Conservation (phyloP, 2,329 filamentous ascomycete species). For the Trichoderma afroharzianum region DNA sequence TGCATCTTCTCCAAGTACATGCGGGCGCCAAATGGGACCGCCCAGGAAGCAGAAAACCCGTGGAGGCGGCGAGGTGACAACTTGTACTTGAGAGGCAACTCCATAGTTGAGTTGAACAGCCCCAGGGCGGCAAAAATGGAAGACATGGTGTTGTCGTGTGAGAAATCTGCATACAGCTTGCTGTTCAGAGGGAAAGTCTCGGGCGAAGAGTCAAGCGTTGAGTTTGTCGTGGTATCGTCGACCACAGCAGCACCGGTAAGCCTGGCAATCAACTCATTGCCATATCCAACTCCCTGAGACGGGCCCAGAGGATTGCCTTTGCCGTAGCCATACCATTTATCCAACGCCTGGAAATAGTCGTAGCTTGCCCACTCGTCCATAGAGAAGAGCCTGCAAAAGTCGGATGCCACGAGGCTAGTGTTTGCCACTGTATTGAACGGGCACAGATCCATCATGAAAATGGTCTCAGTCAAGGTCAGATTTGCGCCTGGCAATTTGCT, state of each 20-base stretch:
- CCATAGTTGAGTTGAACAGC: conserved; percentile 64
- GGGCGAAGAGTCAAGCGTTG: conserved; percentile 65
- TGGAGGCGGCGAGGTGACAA: conserved; percentile 50
- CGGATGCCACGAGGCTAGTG: conserved; percentile 48
- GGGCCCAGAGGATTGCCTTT: conserved; percentile 74
- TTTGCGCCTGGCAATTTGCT: conserved; percentile 63
- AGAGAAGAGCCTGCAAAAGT: conserved; percentile 75
- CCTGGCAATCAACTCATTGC: conserved; percentile 82
- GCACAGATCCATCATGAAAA: conserved; percentile 84
- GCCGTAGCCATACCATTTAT: conserved; percentile 81
- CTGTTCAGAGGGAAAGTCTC: conserved; percentile 69
- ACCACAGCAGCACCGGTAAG: conserved; percentile 65
- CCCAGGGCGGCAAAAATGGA: conserved; percentile 73
- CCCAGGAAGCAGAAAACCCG: conserved; percentile 74
- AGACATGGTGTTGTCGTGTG: conserved; percentile 85
- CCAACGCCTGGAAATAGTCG: conserved; percentile 74
- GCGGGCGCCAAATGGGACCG: conserved; percentile 75
- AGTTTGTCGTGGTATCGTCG: conserved; percentile 74
- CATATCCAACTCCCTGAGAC: conserved; percentile 82
- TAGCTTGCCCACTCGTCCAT: conserved; percentile 71
- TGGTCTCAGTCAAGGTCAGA: conserved; percentile 58
- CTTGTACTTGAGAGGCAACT: conserved; percentile 50
- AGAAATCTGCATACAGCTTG: conserved; percentile 81
- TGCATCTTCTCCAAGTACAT: conserved; percentile 86
- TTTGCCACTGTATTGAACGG: conserved; percentile 77